Percentiles rank a stretch among this genome's conserved stretches.
Evolutionary conservation across 1,284 basidiomycete genomes (phyloP).

Genomic region (Ceratobasidium sp.): DNA sequence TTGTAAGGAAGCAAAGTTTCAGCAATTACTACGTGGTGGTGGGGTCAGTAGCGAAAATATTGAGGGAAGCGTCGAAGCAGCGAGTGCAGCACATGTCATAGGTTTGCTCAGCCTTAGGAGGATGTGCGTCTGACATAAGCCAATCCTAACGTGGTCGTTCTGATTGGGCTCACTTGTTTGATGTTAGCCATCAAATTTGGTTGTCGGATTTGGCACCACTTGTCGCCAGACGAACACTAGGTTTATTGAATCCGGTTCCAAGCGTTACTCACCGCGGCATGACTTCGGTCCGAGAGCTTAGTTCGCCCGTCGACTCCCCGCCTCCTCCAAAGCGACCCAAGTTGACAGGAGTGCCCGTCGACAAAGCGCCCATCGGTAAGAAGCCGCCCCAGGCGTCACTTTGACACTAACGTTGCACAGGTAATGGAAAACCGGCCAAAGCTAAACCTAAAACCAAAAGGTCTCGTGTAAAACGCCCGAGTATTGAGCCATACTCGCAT

Average conservation of each 20-base stretch:
- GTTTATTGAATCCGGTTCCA: not conserved
- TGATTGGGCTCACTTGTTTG: not conserved
- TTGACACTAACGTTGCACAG: not conserved
- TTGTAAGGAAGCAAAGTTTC: not conserved
- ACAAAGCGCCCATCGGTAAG: constrained; percentile 14
- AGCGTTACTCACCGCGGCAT: not conserved
- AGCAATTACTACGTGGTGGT: not conserved
- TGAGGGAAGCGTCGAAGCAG: not conserved
- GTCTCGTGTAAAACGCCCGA: constrained; percentile 43
- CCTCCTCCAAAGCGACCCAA: constrained; percentile 23
- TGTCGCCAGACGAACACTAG: not conserved
- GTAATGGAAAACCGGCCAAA: constrained; percentile 8
- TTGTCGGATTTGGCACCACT: constrained; percentile 12
- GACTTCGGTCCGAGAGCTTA: constrained; percentile 16
- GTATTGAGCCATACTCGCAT: constrained; percentile 69
- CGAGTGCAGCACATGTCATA: not conserved
- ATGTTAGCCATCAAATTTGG: constrained; percentile 20
- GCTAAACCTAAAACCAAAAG: constrained; percentile 38
- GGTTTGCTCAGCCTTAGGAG: not conserved
- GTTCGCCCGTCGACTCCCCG: constrained; percentile 7
- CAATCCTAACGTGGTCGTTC: not conserved
- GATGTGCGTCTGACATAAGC: constrained; percentile 2
- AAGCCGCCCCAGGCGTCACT: not conserved
- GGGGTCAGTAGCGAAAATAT: not conserved
- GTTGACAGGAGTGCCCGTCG: constrained; percentile 2